A percentile compares a stretch with the other conserved stretches of the same genome.
Conservation (phyloP, 768 basidiomycete species). For the Phanerochaete sordida region DNA sequence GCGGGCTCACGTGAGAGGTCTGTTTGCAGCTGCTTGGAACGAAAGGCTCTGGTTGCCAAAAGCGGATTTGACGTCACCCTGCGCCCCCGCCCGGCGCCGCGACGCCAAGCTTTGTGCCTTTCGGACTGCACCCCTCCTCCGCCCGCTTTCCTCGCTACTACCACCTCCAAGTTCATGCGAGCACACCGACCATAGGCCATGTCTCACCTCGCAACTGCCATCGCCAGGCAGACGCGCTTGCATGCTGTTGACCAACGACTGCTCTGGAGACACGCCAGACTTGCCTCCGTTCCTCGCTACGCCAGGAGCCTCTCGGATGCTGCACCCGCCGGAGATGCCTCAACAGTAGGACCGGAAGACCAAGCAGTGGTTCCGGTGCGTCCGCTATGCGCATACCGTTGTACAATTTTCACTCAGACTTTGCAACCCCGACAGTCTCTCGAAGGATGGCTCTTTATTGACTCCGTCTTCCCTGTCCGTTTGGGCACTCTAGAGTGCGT, state of each 20-base stretch:
- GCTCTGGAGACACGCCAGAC: neutral
- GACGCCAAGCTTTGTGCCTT: too few species aligned
- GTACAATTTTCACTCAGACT: neutral
- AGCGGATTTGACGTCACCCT: conserved; percentile 20
- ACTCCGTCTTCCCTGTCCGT: conserved; percentile 75
- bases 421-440: too few species aligned
- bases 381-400: neutral
- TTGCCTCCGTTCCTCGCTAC: neutral
- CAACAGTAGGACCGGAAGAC: neutral
- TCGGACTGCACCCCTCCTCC: neutral
- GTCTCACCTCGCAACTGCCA: neutral
- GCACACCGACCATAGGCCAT: neutral
- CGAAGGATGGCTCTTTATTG: conserved; percentile 66
- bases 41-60: conserved; percentile 17
- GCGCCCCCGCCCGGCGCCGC: neutral
- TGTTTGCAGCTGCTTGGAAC: conserved; percentile 24
- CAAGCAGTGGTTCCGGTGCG: neutral
- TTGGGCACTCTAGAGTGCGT: conserved; percentile 68
- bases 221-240: neutral
- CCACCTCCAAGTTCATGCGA: neutral
- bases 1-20: neutral
- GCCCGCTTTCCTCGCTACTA: neutral
- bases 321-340: neutral
- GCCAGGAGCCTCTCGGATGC: neutral
- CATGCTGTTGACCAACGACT: neutral